A percentile compares a stretch with the other conserved stretches of the same genome.
These are phyloP conservation scores for Apiospora kogelbergensis DNA, from an alignment of 2,329 filamentous ascomycete species.

Conservation along the genomic window DNA sequence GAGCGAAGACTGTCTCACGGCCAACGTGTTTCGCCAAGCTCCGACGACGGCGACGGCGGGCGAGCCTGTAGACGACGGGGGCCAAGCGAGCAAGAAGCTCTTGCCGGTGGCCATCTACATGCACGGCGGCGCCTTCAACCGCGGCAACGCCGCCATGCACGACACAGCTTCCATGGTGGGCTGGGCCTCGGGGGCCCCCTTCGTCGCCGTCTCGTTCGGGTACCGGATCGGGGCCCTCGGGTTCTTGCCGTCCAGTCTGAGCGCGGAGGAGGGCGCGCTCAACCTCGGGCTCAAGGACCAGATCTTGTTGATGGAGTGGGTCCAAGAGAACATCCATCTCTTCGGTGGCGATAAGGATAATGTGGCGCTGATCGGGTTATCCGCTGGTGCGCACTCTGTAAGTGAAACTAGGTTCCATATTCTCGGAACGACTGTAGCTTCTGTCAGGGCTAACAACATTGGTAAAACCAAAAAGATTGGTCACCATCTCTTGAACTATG, in stretches of 20 bases:
- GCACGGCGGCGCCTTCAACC: conserved; percentile 48
- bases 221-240: conserved; percentile 59
- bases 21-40: conserved; percentile 25
- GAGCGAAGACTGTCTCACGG: conserved; percentile 28
- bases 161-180: conserved; percentile 52
- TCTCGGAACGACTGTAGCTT: not conserved
- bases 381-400: conserved; percentile 53
- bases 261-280: conserved; percentile 50
- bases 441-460: not conserved
- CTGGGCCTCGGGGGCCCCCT: conserved; percentile 39
- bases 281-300: conserved; percentile 60
- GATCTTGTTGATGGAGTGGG: conserved; percentile 50
- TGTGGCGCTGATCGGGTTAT: conserved; percentile 49
- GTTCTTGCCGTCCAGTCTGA: conserved; percentile 54
- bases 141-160: conserved; percentile 39
- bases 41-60: not conserved
- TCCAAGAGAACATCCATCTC: conserved; percentile 50
- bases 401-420: conserved; percentile 11
- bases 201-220: conserved; percentile 49
- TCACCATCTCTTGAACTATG: conserved; percentile 49
- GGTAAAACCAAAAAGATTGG: conserved; percentile 44
- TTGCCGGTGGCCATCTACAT: conserved; percentile 41
- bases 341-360: conserved; percentile 53
- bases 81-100: not conserved
- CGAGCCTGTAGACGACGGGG: too few relatives aligned